Base-by-base conservation (phyloP, 1,284 basidiomycete genomes). In the Naganishia albida region DNA sequence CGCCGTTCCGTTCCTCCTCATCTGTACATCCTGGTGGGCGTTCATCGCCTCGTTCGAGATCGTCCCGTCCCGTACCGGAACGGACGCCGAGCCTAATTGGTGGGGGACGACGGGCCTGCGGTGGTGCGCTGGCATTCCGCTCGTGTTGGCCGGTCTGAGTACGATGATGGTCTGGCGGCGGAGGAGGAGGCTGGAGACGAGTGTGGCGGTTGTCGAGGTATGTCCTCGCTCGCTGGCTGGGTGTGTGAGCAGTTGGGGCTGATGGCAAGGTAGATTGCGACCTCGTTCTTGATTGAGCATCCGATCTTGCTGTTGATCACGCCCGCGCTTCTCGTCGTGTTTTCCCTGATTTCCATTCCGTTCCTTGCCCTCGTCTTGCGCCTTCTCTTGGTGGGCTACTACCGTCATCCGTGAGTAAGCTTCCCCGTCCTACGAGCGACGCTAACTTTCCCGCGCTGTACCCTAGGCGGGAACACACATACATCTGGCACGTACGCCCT, bases 31-130 rank as follows among this genome's bases (percentile, higher is more conserved):
- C 18, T 78, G 91, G 63, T 93, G 91, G 88, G 90, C 91, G 1
- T 90, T 95, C 71, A 84, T 88, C 8, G 93, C 90, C 34, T 92
- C 90, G 73, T 95, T 95, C 72, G 89, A 93, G 82, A 88, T 88
- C 82, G 86, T 88, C 68, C 85, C 82, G 15, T 46, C 26, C 7
- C 34, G 38, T 20, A 39, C 50, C 2, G 64, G 64, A 12, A 62
- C 60, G 1, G 65, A 62, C 25, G 57, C 54, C 25, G 54, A 63
- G 39, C 68, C 88, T 89, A 78, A 89, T 86, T 67, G 86, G 89
- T 72, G 92, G 91, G 86, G 77, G 3, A 77, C 77, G 0, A 77
- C 74, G 84, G 78, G 87, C 15, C 77, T 92, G 15, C 86, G 93
- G 23, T 74, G 93, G 54, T 90, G 93, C 74, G 85, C 92, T 0